phyloP scores from a whole-genome alignment of 306 rosid species.

The Nissolia schottii region DNA sequence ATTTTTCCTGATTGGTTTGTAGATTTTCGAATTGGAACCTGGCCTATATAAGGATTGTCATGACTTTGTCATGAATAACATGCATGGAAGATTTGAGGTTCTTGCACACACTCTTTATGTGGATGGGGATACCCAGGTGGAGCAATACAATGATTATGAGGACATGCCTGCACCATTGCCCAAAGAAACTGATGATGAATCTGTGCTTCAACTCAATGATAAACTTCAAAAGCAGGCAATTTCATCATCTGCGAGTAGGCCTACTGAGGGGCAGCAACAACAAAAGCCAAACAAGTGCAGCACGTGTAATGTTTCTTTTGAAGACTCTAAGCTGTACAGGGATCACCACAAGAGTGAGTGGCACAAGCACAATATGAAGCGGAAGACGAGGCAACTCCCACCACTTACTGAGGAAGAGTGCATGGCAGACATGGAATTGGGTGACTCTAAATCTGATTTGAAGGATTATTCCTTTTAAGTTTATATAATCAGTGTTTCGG shows the following conservation, averaged over 20 bases:
- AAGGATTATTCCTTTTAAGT: constrained; percentile 80
- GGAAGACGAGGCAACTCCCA: constrained; percentile 76
- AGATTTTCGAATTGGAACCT: constrained; percentile 81
- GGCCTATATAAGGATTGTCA: constrained; percentile 77
- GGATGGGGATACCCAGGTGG: constrained; percentile 70
- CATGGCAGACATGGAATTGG: constrained; percentile 55
- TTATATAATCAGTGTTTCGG: not conserved
- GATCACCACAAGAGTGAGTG: constrained; percentile 92
- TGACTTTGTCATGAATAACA: constrained; percentile 50
- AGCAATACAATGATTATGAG: constrained; percentile 63
- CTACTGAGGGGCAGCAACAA: constrained; percentile 47
- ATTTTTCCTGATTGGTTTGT: constrained; percentile 16
- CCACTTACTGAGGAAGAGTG: constrained; percentile 82
- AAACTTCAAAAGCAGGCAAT: constrained; percentile 63
- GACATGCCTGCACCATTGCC: constrained; percentile 36
- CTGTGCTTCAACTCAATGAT: constrained; percentile 49
- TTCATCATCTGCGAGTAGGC: constrained; percentile 37
- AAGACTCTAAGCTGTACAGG: constrained; percentile 63
- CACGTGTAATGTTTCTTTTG: constrained; percentile 55
- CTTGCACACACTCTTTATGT: constrained; percentile 72
- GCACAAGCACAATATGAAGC: constrained; percentile 90
- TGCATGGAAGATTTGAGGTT: constrained; percentile 84
- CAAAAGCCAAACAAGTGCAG: constrained; percentile 69
- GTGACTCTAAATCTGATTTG: constrained; percentile 63
- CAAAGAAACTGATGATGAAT: constrained; percentile 43